Conservation (phyloP, 1,284 basidiomycete genomes). For the Hemileia vastatrix region DNA sequence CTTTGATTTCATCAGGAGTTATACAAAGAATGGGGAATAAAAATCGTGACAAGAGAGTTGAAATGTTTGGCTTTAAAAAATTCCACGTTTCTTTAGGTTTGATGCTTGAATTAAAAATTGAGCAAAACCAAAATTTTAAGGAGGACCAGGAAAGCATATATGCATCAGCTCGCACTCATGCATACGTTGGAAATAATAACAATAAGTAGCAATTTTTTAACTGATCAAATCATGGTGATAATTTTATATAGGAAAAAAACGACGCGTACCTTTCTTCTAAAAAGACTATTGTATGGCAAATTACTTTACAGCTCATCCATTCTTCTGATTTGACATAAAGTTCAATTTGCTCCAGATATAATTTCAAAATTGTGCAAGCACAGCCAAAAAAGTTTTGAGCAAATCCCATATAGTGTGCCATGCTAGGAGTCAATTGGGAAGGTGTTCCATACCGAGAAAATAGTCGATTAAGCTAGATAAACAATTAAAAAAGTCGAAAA, state of each 20-base stretch:
- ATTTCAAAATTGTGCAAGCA: slow-evolving; percentile 70
- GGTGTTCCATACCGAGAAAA: slow-evolving; percentile 63
- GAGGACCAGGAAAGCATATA: not conserved
- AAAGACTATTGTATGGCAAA: slow-evolving; percentile 56
- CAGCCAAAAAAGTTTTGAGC: slow-evolving; percentile 63
- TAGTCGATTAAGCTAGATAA: slow-evolving; percentile 31
- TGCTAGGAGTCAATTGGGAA: slow-evolving; percentile 62
- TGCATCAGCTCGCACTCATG: not conserved
- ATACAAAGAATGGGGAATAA: slow-evolving; percentile 77
- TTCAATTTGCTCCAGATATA: slow-evolving; percentile 62
- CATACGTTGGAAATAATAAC: not conserved
- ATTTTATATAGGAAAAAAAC: too few relatives aligned
- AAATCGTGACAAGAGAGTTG: slow-evolving; percentile 62
- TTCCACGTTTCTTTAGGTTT: slow-evolving; percentile 80
- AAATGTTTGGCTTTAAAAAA: slow-evolving; percentile 68
- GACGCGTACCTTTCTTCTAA: slow-evolving; percentile 66
- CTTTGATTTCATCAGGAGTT: slow-evolving; percentile 55
- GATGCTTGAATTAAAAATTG: slow-evolving; percentile 50
- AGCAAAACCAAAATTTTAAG: not conserved
- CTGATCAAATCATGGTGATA: too few relatives aligned
- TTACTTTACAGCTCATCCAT: slow-evolving; percentile 49
- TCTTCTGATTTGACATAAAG: slow-evolving; percentile 15
- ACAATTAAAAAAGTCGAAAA: too few relatives aligned
- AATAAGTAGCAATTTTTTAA: not conserved
- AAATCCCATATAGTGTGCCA: slow-evolving; percentile 57